Conservation (phyloP, 352 stramenopile genomes). For the Pythium apleroticum region DNA sequence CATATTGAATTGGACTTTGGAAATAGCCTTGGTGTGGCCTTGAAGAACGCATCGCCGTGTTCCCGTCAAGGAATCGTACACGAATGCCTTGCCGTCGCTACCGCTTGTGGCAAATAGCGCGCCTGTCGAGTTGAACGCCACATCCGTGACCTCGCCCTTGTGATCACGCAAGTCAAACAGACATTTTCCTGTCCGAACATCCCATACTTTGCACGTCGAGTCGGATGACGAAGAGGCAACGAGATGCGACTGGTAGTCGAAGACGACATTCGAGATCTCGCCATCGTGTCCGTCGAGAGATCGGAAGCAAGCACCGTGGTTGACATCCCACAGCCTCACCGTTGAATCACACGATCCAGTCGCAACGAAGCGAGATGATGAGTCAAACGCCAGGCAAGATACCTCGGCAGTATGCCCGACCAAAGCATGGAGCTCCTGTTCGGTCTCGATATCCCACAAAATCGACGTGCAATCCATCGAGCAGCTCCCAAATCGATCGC, state of each 20-base stretch:
- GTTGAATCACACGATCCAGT: constrained; percentile 69
- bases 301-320: constrained; percentile 69
- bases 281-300: constrained; percentile 54
- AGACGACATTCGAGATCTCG: constrained; percentile 62
- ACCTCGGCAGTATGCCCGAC: constrained; percentile 64
- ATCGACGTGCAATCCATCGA: constrained; percentile 71
- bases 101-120: constrained; percentile 58
- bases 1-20: constrained; percentile 62
- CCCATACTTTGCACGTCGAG: constrained; percentile 67
- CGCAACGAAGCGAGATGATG: constrained; percentile 39
- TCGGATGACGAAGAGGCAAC: constrained; percentile 60
- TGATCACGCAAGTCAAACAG: constrained; percentile 64
- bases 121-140: constrained; percentile 65
- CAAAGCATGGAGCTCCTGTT: constrained; percentile 43
- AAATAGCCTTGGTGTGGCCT: constrained; percentile 51
- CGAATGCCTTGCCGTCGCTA: constrained; percentile 48
- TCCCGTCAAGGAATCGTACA: constrained; percentile 77
- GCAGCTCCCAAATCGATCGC: constrained; percentile 57
- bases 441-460: constrained; percentile 64
- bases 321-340: constrained; percentile 71
- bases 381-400: constrained; percentile 65
- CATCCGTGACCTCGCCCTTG: constrained; percentile 48
- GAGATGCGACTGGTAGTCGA: constrained; percentile 60
- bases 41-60: constrained; percentile 42
- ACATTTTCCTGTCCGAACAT: constrained; percentile 56